A percentile compares a stretch with the other conserved stretches of the same genome.
Evolutionary conservation across 768 basidiomycete species (phyloP).

Genomic region (Suillus americanus): DNA sequence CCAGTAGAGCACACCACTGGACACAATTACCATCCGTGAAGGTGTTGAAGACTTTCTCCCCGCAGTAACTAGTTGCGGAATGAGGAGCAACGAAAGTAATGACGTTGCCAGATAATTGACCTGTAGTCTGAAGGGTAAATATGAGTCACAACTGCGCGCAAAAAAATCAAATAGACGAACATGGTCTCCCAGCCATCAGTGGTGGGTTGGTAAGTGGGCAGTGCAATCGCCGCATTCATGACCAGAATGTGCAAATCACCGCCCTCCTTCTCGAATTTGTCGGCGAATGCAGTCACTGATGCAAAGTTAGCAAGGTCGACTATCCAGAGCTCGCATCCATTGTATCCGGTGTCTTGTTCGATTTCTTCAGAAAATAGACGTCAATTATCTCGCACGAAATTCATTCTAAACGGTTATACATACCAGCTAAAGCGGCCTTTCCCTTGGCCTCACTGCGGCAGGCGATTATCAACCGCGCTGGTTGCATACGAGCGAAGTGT

Average conservation of each 20-base stretch:
- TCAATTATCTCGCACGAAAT: background rate
- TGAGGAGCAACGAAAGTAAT: conserved; percentile 31
- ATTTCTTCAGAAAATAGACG: conserved; percentile 19
- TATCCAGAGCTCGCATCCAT: conserved; percentile 37
- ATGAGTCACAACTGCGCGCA: background rate
- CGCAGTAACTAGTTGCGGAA: conserved; percentile 31
- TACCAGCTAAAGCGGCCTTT: conserved; percentile 20
- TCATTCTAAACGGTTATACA: background rate
- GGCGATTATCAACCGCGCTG: conserved; percentile 25
- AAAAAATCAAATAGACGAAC: conserved; percentile 24
- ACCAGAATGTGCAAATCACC: conserved; percentile 41
- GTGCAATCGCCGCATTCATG: conserved; percentile 39
- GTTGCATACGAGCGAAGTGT: conserved; percentile 33
- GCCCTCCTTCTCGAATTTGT: conserved; percentile 21
- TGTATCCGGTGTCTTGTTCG: conserved; percentile 25
- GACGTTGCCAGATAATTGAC: conserved; percentile 35
- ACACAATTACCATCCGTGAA: conserved; percentile 30
- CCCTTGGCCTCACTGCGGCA: conserved; percentile 30
- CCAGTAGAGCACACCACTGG: conserved; percentile 30
- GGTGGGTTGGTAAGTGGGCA: conserved; percentile 22
- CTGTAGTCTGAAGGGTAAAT: conserved; percentile 26
- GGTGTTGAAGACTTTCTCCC: conserved; percentile 21
- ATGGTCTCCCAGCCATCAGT: conserved; percentile 46
- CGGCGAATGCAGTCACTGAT: conserved; percentile 40
- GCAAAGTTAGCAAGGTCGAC: conserved; percentile 42